Evolutionary conservation across 306 rosid species (phyloP).

Genomic region (Medicago ruthenica): DNA sequence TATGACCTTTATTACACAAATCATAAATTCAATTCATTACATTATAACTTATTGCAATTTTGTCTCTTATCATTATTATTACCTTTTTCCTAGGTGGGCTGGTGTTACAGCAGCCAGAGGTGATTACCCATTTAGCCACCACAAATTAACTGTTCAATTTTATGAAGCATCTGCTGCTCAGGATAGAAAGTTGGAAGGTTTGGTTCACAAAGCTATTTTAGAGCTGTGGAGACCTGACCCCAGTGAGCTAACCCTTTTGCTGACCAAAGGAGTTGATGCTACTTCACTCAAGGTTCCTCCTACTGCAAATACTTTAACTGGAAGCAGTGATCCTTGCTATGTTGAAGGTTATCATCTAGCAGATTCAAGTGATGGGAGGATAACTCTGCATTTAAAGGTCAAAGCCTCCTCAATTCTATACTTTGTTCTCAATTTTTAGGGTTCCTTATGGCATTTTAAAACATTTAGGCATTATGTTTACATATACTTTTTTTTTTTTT

Average conservation of each 20-base stretch:
- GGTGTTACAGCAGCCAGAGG: constrained; percentile 96
- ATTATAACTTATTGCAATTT: constrained; percentile 6
- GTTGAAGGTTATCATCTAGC: constrained; percentile 97
- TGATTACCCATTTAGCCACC: constrained; percentile 99
- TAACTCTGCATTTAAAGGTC: constrained; percentile 95
- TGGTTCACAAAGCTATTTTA: constrained; percentile 98
- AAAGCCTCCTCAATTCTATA: constrained; percentile 25
- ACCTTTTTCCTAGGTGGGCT: constrained; percentile 74
- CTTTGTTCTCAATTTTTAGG: constrained; percentile 25
- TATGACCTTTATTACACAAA: constrained; percentile 15
- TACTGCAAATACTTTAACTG: constrained; percentile 89
- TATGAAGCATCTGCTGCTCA: constrained; percentile 99
- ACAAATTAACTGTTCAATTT: constrained; percentile 95
- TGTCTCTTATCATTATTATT: constrained; percentile 41
- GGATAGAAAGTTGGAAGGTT: constrained; percentile 96
- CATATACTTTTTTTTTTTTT: background rate
- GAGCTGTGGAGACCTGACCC: constrained; percentile 99
- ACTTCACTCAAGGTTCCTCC: constrained; percentile 96
- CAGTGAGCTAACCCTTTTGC: constrained; percentile 85
- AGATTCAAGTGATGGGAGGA: constrained; percentile 88
- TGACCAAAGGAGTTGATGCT: constrained; percentile 90
- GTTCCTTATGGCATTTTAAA: background rate
- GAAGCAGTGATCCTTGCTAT: constrained; percentile 99
- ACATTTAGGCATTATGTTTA: constrained; percentile 29
- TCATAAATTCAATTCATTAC: constrained; percentile 22